Conservation (phyloP, 2,329 filamentous ascomycete genomes). For the Alternaria consortialis region DNA sequence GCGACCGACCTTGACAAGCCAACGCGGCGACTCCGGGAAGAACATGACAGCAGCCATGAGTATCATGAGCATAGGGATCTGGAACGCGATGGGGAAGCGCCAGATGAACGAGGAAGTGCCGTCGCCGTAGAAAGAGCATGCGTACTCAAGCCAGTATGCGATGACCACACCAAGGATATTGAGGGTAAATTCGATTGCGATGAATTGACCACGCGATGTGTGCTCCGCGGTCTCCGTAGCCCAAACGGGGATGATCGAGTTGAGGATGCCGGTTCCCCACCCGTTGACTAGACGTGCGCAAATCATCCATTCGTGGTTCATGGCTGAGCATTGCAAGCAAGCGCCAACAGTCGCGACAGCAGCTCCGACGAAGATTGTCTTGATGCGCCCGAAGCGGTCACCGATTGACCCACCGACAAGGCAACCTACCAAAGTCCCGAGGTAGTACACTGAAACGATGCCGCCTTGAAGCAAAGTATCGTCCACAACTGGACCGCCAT, state of each 20-base stretch:
- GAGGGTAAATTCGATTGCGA: slow-evolving; percentile 76
- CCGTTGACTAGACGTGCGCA: slow-evolving; percentile 68
- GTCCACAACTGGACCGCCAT: slow-evolving; percentile 34
- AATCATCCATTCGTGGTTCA: slow-evolving; percentile 68
- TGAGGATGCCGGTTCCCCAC: slow-evolving; percentile 74
- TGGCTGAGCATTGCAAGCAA: slow-evolving; percentile 69
- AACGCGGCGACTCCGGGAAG: slow-evolving; percentile 75
- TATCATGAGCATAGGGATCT: slow-evolving; percentile 69
- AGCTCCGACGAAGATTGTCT: slow-evolving; percentile 39
- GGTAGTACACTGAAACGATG: slow-evolving; percentile 46
- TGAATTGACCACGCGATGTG: slow-evolving; percentile 72
- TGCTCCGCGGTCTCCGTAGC: slow-evolving; percentile 75
- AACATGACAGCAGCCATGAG: slow-evolving; percentile 68
- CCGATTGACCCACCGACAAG: slow-evolving; percentile 37
- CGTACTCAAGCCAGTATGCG: slow-evolving; percentile 63
- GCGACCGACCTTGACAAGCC: slow-evolving; percentile 71
- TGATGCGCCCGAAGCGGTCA: slow-evolving; percentile 39
- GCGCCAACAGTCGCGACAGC: slow-evolving; percentile 59
- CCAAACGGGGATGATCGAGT: slow-evolving; percentile 76
- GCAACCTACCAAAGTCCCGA: slow-evolving; percentile 40
- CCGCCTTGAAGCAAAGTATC: slow-evolving; percentile 43
- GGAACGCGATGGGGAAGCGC: slow-evolving; percentile 75
- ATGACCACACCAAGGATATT: slow-evolving; percentile 76
- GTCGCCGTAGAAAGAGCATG: slow-evolving; percentile 67
- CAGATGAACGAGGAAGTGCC: slow-evolving; percentile 68